Evolutionary conservation across 345 rosid genomes (phyloP).

Genomic region (Brassica juncea): DNA sequence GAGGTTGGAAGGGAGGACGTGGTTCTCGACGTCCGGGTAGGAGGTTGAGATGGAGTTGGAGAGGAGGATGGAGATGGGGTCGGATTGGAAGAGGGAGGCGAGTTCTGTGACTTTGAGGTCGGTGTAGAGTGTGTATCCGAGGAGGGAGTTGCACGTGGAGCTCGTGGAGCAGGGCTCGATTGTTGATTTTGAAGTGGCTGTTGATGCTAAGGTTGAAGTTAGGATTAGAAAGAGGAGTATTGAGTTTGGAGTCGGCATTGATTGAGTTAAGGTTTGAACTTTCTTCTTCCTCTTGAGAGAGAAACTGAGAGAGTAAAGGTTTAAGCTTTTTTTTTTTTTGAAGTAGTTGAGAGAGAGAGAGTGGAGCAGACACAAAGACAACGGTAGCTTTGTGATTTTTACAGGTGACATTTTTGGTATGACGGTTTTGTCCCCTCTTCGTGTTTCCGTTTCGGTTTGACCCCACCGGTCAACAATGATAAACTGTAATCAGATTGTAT

Average conservation of each 20-base stretch:
- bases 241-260: too few relatives aligned
- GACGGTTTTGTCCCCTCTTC: conserved; percentile 43
- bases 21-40: conserved; percentile 92
- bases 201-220: conserved; percentile 39
- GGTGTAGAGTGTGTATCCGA: conserved; percentile 90
- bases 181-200: conserved; percentile 68
- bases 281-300: neutral
- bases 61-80: conserved; percentile 73
- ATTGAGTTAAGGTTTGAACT: neutral
- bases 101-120: conserved; percentile 91
- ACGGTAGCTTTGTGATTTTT: conserved; percentile 45
- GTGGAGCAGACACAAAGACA: conserved; percentile 43
- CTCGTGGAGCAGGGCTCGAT: conserved; percentile 90
- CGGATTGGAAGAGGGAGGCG: conserved; percentile 88
- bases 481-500: too few relatives aligned
- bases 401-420: conserved; percentile 15
- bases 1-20: conserved; percentile 79
- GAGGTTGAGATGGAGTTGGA: conserved; percentile 88
- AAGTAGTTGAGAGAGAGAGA: neutral
- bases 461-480: neutral
- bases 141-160: conserved; percentile 75
- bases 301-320: conserved; percentile 3
- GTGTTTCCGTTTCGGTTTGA: neutral
- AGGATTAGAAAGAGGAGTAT: conserved; percentile 34
- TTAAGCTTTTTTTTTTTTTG: neutral